Percentiles rank a stretch among this genome's conserved stretches.
Evolutionary conservation across 2,329 filamentous ascomycete species (phyloP).

Genomic region (Pseudogymnoascus sp.): DNA sequence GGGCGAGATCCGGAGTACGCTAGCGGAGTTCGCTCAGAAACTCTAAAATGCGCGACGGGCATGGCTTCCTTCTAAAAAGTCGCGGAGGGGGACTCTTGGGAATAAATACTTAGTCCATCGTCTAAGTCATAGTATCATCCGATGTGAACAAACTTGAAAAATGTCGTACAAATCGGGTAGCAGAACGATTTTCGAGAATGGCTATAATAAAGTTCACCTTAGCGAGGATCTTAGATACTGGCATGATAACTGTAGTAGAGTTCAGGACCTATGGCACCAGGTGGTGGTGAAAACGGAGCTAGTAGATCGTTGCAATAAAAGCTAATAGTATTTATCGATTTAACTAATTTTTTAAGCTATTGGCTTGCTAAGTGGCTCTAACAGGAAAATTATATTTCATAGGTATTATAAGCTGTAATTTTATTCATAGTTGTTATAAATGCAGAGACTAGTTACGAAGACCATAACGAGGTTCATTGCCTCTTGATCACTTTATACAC

Average conservation of each 20-base stretch:
- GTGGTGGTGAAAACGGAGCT: neutral
- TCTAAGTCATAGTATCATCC: neutral
- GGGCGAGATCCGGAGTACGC: neutral
- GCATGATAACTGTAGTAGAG: neutral
- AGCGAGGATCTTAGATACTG: neutral
- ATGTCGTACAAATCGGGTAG: neutral
- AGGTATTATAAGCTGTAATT: neutral
- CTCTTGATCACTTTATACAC: neutral
- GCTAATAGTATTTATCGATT: neutral
- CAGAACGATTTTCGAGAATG: neutral
- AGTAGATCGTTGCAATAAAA: neutral
- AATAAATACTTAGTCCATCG: neutral
- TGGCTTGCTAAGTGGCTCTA: neutral
- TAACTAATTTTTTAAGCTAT: neutral
- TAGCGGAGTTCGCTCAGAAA: neutral
- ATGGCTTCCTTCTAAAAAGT: neutral
- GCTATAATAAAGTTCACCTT: neutral
- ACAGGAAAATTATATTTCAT: no score
- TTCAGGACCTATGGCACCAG: neutral
- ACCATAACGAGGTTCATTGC: neutral
- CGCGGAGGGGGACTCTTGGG: neutral
- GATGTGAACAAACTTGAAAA: neutral
- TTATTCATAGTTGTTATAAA: neutral
- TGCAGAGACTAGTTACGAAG: neutral
- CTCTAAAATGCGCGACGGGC: neutral